Conservation (phyloP, 495 filamentous ascomycete species). For the Talaromyces liani region DNA sequence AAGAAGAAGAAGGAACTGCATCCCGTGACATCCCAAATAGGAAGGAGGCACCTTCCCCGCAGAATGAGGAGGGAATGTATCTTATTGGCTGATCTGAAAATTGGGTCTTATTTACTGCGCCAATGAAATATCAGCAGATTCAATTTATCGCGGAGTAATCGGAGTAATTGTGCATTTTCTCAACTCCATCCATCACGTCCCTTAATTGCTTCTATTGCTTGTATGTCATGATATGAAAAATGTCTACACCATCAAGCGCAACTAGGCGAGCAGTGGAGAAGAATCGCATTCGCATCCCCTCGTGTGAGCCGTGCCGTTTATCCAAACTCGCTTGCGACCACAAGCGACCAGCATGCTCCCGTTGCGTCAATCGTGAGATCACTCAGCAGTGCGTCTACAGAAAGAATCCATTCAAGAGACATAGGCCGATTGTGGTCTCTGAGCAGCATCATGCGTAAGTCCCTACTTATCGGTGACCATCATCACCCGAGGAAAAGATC, state of each 20-base stretch:
- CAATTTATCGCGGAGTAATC: background rate
- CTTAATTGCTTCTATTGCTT: background rate
- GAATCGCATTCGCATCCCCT: conserved; percentile 10
- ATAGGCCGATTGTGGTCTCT: conserved; percentile 5
- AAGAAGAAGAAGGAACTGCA: too few species aligned
- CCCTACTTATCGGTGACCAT: background rate
- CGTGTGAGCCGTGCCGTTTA: conserved; percentile 33
- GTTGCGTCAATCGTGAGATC: conserved; percentile 21
- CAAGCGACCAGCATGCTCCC: conserved; percentile 29
- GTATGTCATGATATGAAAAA: background rate
- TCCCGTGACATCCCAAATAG: background rate
- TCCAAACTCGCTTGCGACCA: conserved; percentile 38
- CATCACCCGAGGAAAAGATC: background rate
- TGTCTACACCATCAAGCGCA: background rate
- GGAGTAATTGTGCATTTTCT: background rate
- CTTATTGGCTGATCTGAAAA: background rate
- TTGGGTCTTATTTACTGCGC: background rate
- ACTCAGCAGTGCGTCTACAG: conserved; percentile 29
- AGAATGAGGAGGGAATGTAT: background rate
- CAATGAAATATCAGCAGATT: background rate
- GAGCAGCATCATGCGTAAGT: conserved; percentile 4
- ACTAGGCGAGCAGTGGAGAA: conserved; percentile 7
- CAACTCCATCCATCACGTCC: background rate
- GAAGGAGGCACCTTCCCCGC: background rate
- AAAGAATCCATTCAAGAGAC: conserved; percentile 28